Base-by-base conservation (phyloP, 2,329 filamentous ascomycete genomes). In the Periconia digitata region DNA sequence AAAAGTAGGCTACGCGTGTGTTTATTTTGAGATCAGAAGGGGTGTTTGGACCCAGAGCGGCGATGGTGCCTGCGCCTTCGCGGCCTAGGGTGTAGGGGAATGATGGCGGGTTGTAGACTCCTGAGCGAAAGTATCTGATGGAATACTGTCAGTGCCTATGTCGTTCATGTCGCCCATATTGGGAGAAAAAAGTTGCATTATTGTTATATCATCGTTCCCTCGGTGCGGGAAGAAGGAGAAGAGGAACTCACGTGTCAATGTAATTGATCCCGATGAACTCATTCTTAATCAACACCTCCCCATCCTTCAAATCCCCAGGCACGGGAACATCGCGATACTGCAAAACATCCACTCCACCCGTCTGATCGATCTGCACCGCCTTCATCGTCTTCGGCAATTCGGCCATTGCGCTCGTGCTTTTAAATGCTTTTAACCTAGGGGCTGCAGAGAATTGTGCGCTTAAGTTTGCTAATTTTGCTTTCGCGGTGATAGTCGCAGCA, bases 221-320 rank as follows among this genome's bases (percentile, higher is more conserved):
- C 24, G 24, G n/a, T n/a, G n/a, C n/a, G n/a, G n/a, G n/a, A n/a
- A n/a, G n/a, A n/a, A n/a, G n/a, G n/a, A n/a, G n/a, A n/a, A n/a
- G n/a, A n/a, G n/a, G n/a, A n/a, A 40, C 63, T 53, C 70, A 85
- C 80, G 82, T 95, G 72, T 96, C 92, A 63, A 96, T 95, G 74
- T 82, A 96, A 74, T 96, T 96, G 52, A 96, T 77, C 50, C 91
- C 92, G 41, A 87, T 79, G 67, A 82, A 88, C 55, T 86, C 83
- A 72, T 95, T 95, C 72, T 86, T 87, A 49, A 96, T 82, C 3
- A 96, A 81, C 18, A 96, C 72, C 58, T 95, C 79, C 49, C 84
- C 85, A n/a, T 85, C 82, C 29, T 82, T 76, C 2, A 81, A 82
- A 42, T 78, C 74, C 0, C 90, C 89, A 1, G 95, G 82, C 6